Conservation (phyloP, 2,329 filamentous ascomycete genomes). For the Aspergillus tamarii region DNA sequence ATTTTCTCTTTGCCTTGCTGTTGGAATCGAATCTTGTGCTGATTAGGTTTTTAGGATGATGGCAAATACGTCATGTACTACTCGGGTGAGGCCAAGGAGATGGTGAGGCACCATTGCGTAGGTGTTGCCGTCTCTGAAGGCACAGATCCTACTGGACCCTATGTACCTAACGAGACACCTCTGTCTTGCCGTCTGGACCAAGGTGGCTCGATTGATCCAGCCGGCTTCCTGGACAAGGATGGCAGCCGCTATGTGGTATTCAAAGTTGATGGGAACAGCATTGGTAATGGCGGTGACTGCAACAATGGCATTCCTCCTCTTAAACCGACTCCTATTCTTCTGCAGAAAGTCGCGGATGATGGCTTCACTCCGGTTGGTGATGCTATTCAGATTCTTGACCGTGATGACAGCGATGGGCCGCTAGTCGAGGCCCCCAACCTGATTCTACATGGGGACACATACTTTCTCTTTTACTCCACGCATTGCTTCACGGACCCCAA, state of each 20-base stretch:
- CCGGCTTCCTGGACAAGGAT: conserved; percentile 60
- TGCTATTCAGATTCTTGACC: conserved; percentile 60
- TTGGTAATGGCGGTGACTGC: conserved; percentile 52
- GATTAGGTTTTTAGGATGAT: conserved; percentile 31
- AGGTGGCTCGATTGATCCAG: conserved; percentile 67
- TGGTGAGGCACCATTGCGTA: conserved; percentile 57
- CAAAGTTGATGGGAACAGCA: conserved; percentile 68
- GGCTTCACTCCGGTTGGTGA: conserved; percentile 59
- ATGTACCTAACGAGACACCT: conserved; percentile 50
- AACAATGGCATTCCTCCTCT: conserved; percentile 47
- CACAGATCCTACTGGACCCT: conserved; percentile 54
- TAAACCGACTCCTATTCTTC: conserved; percentile 43
- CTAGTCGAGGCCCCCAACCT: conserved; percentile 66
- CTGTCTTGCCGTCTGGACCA: conserved; percentile 57
- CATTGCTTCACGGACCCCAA: conserved; percentile 59
- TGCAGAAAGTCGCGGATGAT: conserved; percentile 46
- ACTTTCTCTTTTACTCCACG: conserved; percentile 66
- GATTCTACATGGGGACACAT: conserved; percentile 49
- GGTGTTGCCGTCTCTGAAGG: conserved; percentile 56
- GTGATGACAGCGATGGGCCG: conserved; percentile 65
- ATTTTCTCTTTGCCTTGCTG: neutral
- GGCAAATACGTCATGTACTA: conserved; percentile 66
- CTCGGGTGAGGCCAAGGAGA: conserved; percentile 50
- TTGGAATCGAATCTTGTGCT: neutral
- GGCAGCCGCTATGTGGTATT: conserved; percentile 63